Evolutionary conservation across 2,329 filamentous ascomycete genomes (phyloP), one percentile per base, ranked within the genome.

Genomic region (Sclerotiophoma versabilis): DNA sequence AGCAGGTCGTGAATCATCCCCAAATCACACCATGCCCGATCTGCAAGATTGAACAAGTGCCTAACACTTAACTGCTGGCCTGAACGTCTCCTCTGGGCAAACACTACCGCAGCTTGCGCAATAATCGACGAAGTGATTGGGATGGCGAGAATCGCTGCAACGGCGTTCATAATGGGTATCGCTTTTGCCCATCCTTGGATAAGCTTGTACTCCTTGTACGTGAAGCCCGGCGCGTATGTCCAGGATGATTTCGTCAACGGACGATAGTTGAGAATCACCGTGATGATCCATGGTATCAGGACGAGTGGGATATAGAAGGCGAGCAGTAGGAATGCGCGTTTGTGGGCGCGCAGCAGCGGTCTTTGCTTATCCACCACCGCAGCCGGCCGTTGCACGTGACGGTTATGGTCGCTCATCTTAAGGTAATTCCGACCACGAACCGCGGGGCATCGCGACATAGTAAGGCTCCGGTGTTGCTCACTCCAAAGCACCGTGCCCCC

Each of bases 271-370:
- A 57, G 26, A 10, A 45, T n/a, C n/a, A 52, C 12, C 1, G 54
- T 57, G 10, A 47, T 12, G 27, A 45, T 34, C 54, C 54, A 57
- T 45, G 54, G 49, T 33, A 48, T 32, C 3, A 57, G 12, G 17
- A 58, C 34, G n/a, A 49, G 20, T 11, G 41, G 38, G 23, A 53
- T 34, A 20, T 57, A 53, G 26, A 53, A 30, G 5, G 25, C 14
- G 2, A 57, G 43, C n/a, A 52, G 84, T 42, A 92, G 80, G 6
- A 85, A 38, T 5, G 39, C 48, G n/a, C 39, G 39, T 17, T 26
- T 44, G 26, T 51, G 29, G 0, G 25, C 20, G 17, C 39, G 39
- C 39, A 51, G 32, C 8, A 26, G 1, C n/a, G 38, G 30, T 25
- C 15, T 36, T n/a, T 12, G 9, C 7, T 30, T 44, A 8, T 26